These are phyloP conservation scores for Daucus carota DNA, from an alignment of 129 eudicot genomes.

Conservation along the genomic window DH1_v3.0 NC_030385.2:3053001-3053500, in stretches of 20 bases:
- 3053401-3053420: not conserved
- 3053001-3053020: too few relatives aligned
- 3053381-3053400: not conserved
- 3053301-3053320: not conserved
- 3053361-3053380: not conserved
- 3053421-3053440: not conserved
- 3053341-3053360: not conserved
- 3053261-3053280: not conserved
- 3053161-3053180: too few relatives aligned
- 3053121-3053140: too few relatives aligned
- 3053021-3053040: too few relatives aligned
- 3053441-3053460: not conserved
- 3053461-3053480: not conserved
- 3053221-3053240: not conserved
- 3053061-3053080: too few relatives aligned
- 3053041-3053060: too few relatives aligned
- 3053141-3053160: too few relatives aligned
- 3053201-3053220: not conserved
- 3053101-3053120: too few relatives aligned
- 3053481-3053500: slow-evolving; percentile 71
- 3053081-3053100: too few relatives aligned
- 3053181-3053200: not conserved
- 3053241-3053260: not conserved
- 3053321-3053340: too few relatives aligned
- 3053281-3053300: not conserved